Percentiles rank a stretch among this genome's conserved stretches.
Evolutionary conservation across 2,329 filamentous ascomycete species (phyloP).

Genomic region (Aspergillus thermomutatus): DNA sequence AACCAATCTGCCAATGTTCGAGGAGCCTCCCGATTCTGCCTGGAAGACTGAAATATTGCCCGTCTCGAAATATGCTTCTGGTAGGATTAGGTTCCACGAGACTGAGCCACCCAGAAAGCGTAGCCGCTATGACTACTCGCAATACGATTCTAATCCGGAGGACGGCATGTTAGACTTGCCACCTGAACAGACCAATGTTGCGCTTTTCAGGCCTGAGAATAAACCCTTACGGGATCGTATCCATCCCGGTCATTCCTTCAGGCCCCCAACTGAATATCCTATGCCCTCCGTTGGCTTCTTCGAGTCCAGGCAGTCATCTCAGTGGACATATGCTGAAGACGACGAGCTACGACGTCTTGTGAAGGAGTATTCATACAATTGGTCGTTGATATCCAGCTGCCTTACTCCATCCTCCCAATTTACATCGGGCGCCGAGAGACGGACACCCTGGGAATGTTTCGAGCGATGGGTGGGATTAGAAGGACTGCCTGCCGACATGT

Average conservation of each 20-base stretch:
- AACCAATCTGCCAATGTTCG: conserved; percentile 55
- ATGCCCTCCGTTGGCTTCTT: conserved; percentile 93
- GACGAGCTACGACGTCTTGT: conserved; percentile 83
- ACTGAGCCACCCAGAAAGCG: conserved; percentile 68
- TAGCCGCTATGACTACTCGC: conserved; percentile 76
- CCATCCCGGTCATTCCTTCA: conserved; percentile 87
- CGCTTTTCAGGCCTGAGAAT: conserved; percentile 85
- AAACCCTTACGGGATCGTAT: conserved; percentile 85
- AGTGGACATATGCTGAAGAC: conserved; percentile 88
- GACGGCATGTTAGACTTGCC: conserved; percentile 51
- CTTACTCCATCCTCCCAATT: conserved; percentile 71
- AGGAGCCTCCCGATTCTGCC: conserved; percentile 63
- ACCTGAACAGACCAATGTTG: conserved; percentile 72
- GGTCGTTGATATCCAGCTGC: conserved; percentile 87
- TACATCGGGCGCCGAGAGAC: conserved; percentile 79
- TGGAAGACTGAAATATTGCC: conserved; percentile 78
- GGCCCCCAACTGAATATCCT: conserved; percentile 82
- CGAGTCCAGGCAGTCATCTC: conserved; percentile 78
- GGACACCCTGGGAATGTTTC: conserved; percentile 98
- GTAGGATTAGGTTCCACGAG: conserved; percentile 68
- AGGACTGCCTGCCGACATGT: conserved; percentile 86
- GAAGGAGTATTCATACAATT: conserved; percentile 94
- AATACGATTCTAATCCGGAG: conserved; percentile 66
- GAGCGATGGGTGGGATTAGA: conserved; percentile 94
- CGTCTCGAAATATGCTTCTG: conserved; percentile 81